Percentiles rank a stretch among this genome's conserved stretches.
Evolutionary conservation across 176 grass and related monocot species (phyloP).

Genomic region (Alloteropsis semialata): DNA sequence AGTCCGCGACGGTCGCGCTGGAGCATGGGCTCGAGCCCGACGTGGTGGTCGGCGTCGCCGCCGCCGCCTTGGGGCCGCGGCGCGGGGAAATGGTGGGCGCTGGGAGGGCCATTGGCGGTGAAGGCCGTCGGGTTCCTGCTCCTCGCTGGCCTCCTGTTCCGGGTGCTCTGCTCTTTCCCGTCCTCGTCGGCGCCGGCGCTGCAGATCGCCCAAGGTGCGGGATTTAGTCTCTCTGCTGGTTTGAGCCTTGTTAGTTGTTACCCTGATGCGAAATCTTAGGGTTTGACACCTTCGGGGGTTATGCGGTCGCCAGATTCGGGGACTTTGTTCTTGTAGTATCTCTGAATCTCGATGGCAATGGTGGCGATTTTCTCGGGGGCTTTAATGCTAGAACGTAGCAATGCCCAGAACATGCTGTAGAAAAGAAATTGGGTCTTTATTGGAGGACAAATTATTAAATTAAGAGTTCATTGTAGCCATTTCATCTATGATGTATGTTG

Average conservation of each 20-base stretch:
- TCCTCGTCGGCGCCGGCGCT: slow-evolving; percentile 8
- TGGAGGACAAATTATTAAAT: not conserved
- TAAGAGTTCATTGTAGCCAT: not conserved
- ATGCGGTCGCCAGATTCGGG: not conserved
- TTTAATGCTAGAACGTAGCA: not conserved
- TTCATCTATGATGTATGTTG: not conserved
- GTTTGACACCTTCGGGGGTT: not conserved
- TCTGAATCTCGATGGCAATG: not conserved
- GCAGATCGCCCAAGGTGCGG: slow-evolving; percentile 29
- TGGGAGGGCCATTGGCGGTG: slow-evolving; percentile 25
- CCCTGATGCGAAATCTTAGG: not conserved
- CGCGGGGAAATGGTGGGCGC: slow-evolving; percentile 7
- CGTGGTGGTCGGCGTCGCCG: slow-evolving; percentile 36
- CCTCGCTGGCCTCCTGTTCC: slow-evolving; percentile 47
- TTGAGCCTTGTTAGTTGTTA: not conserved
- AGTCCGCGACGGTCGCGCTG: not conserved
- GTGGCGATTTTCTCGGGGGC: not conserved
- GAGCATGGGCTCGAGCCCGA: slow-evolving; percentile 32
- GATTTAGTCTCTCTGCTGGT: not conserved
- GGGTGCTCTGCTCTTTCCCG: slow-evolving; percentile 50
- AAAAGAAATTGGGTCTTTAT: not conserved
- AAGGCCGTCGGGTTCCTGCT: slow-evolving; percentile 55
- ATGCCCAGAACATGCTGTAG: not conserved
- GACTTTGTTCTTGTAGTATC: not conserved
- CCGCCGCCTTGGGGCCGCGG: slow-evolving; percentile 24